Evolutionary conservation across 129 eudicot genomes (phyloP).

Genomic region (Smallanthus sonchifolius): DNA sequence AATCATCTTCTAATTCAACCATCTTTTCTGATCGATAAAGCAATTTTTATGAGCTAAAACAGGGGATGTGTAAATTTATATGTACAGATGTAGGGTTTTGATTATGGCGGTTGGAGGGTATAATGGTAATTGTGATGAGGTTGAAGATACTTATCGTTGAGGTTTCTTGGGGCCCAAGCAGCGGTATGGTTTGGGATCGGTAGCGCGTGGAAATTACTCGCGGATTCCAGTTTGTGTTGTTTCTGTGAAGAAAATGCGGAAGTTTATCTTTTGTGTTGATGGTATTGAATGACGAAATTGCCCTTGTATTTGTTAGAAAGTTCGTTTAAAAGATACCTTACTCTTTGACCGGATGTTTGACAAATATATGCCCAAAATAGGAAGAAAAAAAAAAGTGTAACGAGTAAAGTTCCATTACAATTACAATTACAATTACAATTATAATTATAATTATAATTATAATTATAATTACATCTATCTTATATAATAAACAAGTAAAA

Average conservation of each 20-base stretch:
- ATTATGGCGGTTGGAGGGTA: slow-evolving; percentile 44
- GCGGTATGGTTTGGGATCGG: background rate
- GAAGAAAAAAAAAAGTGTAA: background rate
- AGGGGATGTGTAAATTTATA: background rate
- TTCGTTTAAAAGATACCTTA: background rate
- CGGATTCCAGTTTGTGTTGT: slow-evolving; percentile 24
- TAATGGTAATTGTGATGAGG: slow-evolving; percentile 4
- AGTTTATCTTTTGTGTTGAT: slow-evolving; percentile 27
- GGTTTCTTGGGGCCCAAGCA: slow-evolving; percentile 21
- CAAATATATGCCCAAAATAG: background rate
- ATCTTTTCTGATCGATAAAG: slow-evolving; percentile 4
- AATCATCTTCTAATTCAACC: slow-evolving; percentile 41
- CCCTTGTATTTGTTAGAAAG: background rate
- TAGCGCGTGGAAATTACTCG: background rate
- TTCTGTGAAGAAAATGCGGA: slow-evolving; percentile 15
- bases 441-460: too few species aligned
- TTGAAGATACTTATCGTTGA: slow-evolving; percentile 17
- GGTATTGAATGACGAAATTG: background rate
- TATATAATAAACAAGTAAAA: too few species aligned
- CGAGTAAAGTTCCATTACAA: background rate
- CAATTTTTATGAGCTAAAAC: background rate
- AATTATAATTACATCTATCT: too few species aligned
- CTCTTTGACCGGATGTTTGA: background rate
- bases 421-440: too few species aligned
- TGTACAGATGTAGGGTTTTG: slow-evolving; percentile 29